These are phyloP conservation scores for Colletotrichum sp. DNA, from an alignment of 2,329 filamentous ascomycete genomes.

Conservation along the genomic window DNA sequence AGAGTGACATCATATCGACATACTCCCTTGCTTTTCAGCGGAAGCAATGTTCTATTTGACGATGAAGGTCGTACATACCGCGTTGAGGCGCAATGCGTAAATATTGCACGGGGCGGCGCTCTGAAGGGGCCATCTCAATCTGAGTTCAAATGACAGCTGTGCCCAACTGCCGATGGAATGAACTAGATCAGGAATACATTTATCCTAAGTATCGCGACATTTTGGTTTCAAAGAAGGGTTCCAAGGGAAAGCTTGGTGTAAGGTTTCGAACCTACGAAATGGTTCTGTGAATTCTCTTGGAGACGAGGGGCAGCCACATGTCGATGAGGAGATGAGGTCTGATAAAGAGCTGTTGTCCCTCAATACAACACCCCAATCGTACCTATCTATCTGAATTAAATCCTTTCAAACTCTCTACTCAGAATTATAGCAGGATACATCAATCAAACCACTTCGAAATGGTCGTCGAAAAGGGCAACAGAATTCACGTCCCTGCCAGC, in stretches of 20 bases:
- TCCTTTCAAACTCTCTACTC: neutral
- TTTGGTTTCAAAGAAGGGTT: neutral
- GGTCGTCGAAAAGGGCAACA: neutral
- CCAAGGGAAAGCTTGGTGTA: neutral
- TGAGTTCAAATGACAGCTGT: neutral
- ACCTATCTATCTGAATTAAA: neutral
- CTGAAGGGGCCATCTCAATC: neutral
- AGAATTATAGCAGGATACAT: neutral
- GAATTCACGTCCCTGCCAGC: neutral
- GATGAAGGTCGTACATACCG: neutral
- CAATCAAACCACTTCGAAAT: neutral
- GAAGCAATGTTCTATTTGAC: fast-evolving
- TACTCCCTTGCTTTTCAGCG: fast-evolving
- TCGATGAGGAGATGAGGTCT: neutral
- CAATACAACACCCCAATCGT: fast-evolving
- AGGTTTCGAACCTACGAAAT: neutral
- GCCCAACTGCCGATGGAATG: neutral
- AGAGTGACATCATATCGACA: neutral
- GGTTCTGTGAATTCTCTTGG: neutral
- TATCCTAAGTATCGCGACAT: neutral
- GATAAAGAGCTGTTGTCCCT: neutral
- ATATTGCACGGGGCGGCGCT: neutral
- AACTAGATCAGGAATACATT: neutral
- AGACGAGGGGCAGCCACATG: neutral
- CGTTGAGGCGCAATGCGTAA: neutral